Evolutionary conservation across 2,329 filamentous ascomycete genomes (phyloP), one percentile per base, ranked within the genome.

Genomic region (Pseudopyricularia javanii): DNA sequence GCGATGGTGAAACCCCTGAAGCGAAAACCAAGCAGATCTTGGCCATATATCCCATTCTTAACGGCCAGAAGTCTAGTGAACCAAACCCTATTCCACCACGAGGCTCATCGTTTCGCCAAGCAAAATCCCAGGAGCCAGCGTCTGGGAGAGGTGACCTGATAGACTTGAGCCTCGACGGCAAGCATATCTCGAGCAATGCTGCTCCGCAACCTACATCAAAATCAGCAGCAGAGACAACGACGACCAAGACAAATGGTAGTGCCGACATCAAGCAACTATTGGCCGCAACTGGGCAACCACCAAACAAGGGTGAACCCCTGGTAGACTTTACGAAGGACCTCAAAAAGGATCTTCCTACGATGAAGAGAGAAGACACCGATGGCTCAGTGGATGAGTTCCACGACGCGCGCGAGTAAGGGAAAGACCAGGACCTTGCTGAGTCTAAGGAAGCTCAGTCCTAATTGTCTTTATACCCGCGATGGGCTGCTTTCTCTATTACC

Each of bases 1-100:
- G 80, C 58, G 83, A 91, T 60, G 74, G 74, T 47, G 69, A 78
- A 26, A 79, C 85, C 4, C 80, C 88, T 1, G 72, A 85, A 59
- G 76, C 85, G 58, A 83, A 89, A 62, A 76, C 80, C 5, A 78
- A 94, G 62, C 91, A 97, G 65, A 90, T 97, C 53, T 74, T 94
- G 60, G 77, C 86, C 24, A 90, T 97, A 55, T 86, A 88, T 51
- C 89, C 93, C 2, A 86, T 98, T 55, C 64, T 97, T 26, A 80
- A 81, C 37, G 91, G 89, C 32, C 89, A 95, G 65, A 80, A 77
- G 60, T 66, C 72, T 24, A 68, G 70, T 43, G 68, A 74, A 53
- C 71, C 74, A 64, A 78, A 78, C 59, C 64, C 76, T 57, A 80
- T 85, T 54, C 77, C 82, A 56, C 72, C 77, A 56, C 70, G 71